Base-by-base conservation (phyloP, 2,329 filamentous ascomycete species). In the Fusarium sp. region DNA sequence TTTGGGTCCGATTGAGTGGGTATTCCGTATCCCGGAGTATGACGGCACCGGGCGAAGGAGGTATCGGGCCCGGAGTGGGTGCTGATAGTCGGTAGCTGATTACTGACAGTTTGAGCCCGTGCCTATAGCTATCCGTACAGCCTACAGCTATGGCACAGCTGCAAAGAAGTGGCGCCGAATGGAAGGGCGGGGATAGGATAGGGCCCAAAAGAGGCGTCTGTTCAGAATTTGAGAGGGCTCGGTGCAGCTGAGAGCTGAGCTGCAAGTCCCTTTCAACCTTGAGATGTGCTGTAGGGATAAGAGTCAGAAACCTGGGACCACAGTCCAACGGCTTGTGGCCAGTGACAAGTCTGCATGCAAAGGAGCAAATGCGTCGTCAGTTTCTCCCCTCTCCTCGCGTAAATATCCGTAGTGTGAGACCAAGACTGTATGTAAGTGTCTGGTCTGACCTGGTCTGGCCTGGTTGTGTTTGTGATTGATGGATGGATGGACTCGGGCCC, bases 181-280 rank as follows among this genome's bases (percentile, higher is more conserved):
- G 40, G 11, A 32, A 26, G 19, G 40, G 26, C 26, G 26, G 10
- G 37, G 40, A 50, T n/a, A 40, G 56, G 33, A 20, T 26, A 46
- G 33, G 33, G 11, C 40, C 52, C 33, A 32, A 52, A 67, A 17
- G 61, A 50, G 65, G 65, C 49, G 60, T 50, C 22, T 28, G 49
- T 24, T 49, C 33, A 45, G 37, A 53, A 28, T 43, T 41, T 62
- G 30, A 33, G 45, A 48, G 9, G 52, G 30, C 30, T 20, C 47
- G 45, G 40, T 39, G 56, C 65, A 62, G 55, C 51, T 51, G 50
- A 53, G 51, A 62, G 55, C 51, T 51, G 50, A 53, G 51, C 61
- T 69, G 56, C 65, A 66, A 58, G 40, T 62, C 35, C 61, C 50
- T 35, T 44, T 67, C 59, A 65, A 60, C 46, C 56, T 37, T 60